Conservation (phyloP, 2,329 filamentous ascomycete species). For the Arthrobotrys pseudoclavata region DNA sequence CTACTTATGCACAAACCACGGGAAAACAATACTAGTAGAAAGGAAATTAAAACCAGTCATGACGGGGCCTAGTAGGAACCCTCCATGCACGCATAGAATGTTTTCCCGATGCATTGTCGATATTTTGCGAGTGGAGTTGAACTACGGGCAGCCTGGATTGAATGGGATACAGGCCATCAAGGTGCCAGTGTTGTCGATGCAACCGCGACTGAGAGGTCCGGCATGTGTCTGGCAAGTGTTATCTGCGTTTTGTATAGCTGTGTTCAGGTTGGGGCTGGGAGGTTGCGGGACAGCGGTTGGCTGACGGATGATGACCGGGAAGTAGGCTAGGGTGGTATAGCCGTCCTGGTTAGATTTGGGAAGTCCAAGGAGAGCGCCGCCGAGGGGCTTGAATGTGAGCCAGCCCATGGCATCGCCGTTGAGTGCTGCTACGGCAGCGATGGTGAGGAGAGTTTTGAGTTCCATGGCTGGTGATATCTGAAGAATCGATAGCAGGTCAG, state of each 20-base stretch:
- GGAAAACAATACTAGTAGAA: neutral
- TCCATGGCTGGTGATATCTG: slow-evolving; percentile 12
- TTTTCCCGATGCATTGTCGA: neutral
- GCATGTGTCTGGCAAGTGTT: slow-evolving; percentile 14
- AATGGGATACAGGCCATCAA: slow-evolving; percentile 33
- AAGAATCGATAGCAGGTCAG: neutral
- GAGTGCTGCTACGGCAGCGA: slow-evolving; percentile 24
- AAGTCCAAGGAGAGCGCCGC: slow-evolving; percentile 27
- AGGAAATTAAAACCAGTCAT: neutral
- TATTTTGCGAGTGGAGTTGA: neutral
- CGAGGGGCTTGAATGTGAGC: slow-evolving; percentile 37
- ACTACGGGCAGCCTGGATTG: slow-evolving; percentile 40
- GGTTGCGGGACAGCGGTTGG: slow-evolving; percentile 16
- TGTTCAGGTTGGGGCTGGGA: slow-evolving; percentile 35
- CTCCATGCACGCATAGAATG: neutral
- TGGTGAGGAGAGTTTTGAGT: slow-evolving; percentile 30
- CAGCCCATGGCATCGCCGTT: slow-evolving; percentile 34
- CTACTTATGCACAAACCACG: neutral
- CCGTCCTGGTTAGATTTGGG: slow-evolving; percentile 37
- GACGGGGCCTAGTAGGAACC: neutral
- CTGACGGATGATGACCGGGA: slow-evolving; percentile 42
- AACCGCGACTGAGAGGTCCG: slow-evolving; percentile 22
- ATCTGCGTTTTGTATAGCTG: slow-evolving; percentile 25
- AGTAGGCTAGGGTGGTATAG: slow-evolving; percentile 45
- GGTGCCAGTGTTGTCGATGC: slow-evolving; percentile 27